Percentiles rank a stretch among this genome's conserved stretches.
phyloP scores from a whole-genome alignment of 495 filamentous ascomycete genomes.

The Evansstolkia leycettana region DNA sequence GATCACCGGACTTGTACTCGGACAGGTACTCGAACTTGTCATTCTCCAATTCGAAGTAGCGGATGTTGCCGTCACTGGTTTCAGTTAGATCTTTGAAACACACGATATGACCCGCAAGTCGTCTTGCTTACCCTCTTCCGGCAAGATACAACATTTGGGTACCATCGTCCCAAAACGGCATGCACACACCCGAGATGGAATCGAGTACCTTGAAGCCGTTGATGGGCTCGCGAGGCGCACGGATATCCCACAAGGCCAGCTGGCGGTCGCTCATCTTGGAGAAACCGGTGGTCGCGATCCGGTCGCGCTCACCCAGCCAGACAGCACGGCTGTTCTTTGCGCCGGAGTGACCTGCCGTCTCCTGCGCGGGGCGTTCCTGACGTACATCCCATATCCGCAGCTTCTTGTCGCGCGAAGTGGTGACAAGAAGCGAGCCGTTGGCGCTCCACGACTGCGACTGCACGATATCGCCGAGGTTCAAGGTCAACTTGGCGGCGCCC shows the following conservation, averaged over 20 bases:
- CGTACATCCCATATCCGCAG: slow-evolving; percentile 92
- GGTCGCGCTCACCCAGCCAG: slow-evolving; percentile 93
- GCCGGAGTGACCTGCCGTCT: slow-evolving; percentile 73
- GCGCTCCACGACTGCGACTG: slow-evolving; percentile 95
- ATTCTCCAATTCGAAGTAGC: slow-evolving; percentile 93
- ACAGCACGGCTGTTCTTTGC: slow-evolving; percentile 95
- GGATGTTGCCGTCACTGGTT: slow-evolving; percentile 87
- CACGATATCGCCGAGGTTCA: slow-evolving; percentile 82
- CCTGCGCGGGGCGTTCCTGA: slow-evolving; percentile 78
- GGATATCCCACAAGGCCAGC: slow-evolving; percentile 88
- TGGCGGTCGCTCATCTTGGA: slow-evolving; percentile 97
- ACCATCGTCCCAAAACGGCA: slow-evolving; percentile 99
- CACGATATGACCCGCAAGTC: neutral
- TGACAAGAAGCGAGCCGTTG: slow-evolving; percentile 78
- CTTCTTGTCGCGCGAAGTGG: slow-evolving; percentile 96
- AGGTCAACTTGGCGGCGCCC: slow-evolving; percentile 54
- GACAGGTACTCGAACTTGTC: slow-evolving; percentile 95
- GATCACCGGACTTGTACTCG: slow-evolving; percentile 90
- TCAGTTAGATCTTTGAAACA: neutral
- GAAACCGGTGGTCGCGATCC: slow-evolving; percentile 92
- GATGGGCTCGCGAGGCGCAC: slow-evolving; percentile 65
- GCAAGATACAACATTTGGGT: slow-evolving; percentile 88
- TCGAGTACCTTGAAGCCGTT: slow-evolving; percentile 81
- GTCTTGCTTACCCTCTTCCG: slow-evolving; percentile 71
- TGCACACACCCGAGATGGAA: slow-evolving; percentile 92